These are phyloP conservation scores for Pseudozyma pruni DNA, from an alignment of 1,284 basidiomycete genomes.

Conservation along the genomic window DNA sequence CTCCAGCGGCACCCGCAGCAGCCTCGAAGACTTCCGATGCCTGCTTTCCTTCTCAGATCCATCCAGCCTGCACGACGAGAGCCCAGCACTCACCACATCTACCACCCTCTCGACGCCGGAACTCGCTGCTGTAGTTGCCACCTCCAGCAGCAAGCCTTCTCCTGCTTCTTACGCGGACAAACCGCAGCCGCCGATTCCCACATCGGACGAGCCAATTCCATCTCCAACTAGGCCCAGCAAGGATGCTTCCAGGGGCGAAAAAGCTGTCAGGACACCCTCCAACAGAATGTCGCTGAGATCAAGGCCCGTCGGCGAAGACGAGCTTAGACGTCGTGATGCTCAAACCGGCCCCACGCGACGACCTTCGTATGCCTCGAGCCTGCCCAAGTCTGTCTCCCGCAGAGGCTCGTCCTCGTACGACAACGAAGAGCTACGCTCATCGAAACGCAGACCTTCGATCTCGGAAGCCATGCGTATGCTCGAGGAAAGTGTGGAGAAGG, in stretches of 20 bases:
- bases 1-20: constrained; percentile 25
- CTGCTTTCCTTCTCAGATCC: constrained; percentile 28
- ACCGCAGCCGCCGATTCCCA: constrained; percentile 22
- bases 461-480: constrained; percentile 12
- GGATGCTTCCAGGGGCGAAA: not conserved
- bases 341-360: constrained; percentile 3
- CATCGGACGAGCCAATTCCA: not conserved
- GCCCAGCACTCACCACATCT: constrained; percentile 27
- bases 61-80: constrained; percentile 21
- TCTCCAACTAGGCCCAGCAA: not conserved
- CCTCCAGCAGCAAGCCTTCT: constrained; percentile 12
- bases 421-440: constrained; percentile 21
- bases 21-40: constrained; percentile 45
- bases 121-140: not conserved
- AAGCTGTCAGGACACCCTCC: not conserved
- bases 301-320: constrained; percentile 4
- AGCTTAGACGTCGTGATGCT: not conserved
- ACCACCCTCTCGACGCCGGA: constrained; percentile 32
- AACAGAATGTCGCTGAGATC: not conserved
- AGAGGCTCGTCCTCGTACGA: constrained; percentile 25
- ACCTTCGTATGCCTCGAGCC: constrained; percentile 21
- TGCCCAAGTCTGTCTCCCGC: constrained; percentile 33
- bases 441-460: not conserved
- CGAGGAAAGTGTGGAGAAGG: constrained; percentile 8
- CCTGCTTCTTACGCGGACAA: constrained; percentile 3